Base-by-base conservation (phyloP, 495 filamentous ascomycete genomes). In the Tuber brumale region DNA sequence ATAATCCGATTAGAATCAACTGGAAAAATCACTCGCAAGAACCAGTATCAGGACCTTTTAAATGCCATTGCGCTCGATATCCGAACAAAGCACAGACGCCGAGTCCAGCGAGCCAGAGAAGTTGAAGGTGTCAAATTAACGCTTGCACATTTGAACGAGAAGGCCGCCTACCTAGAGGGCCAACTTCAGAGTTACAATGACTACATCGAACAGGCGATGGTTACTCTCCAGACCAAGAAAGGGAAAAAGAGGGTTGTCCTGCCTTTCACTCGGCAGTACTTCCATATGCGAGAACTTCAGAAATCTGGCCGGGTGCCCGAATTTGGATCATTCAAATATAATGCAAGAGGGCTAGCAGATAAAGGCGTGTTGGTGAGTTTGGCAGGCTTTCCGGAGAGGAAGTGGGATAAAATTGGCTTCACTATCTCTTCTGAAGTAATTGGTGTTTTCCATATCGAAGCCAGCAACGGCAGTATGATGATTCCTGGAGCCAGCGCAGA, bases 131-230 rank as follows among this genome's bases (percentile, higher is more conserved):
- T 97, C 61, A 89, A 92, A 31, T 85, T 93, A 78, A 99, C 95
- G 8, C 89, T 97, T 43, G 86, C 86, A 14, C 92, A 95, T 77
- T 86, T 99, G 73, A 92, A 93, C 83, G 93, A 96, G 79, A 97
- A 99, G 84, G 94, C 95, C 39, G 87, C 88, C 71, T 98, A 94
- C 85, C 88, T 99, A 2, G 96, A 99, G 80, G 90, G 92, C 77
- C 96, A 98, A 85, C 89, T 97, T 66, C 96, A 97, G 87, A 94
- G 90, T 77, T 99, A 97, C 87, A 97, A 99, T 83, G 94, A 98
- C 85, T 98, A 97, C 83, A 97, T 99, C 81, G 95, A 99, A 86
- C 94, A 97, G 83, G 94, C 95, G 31, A 97, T 99, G 94, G 88
- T 94, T 73, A 98, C 96, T n/a, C 89, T 99, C 71, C 96, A 98